Evolutionary conservation across 2,329 filamentous ascomycete species (phyloP).

Genomic region (Anisogramma anomala): DNA sequence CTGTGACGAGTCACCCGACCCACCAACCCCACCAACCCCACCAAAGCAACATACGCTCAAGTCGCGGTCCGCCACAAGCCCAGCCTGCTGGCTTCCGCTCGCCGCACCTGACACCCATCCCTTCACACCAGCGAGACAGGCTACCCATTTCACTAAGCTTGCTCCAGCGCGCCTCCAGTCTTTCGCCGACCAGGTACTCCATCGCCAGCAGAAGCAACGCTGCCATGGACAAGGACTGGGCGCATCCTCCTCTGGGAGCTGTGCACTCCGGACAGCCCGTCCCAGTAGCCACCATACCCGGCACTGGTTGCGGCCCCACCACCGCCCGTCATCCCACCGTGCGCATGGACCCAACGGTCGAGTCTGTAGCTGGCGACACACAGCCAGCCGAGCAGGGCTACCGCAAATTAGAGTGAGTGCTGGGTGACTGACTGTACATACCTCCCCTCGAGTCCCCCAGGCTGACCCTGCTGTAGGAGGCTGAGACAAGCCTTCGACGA

Average conservation of each 20-base stretch:
- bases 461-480: constrained; percentile 13
- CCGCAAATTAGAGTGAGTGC: constrained; percentile 10
- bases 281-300: constrained; percentile 12
- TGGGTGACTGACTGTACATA: neutral
- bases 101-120: constrained; percentile 18
- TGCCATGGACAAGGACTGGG: constrained; percentile 10
- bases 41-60: constrained; percentile 7
- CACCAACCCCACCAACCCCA: constrained; percentile 6
- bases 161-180: constrained; percentile 22
- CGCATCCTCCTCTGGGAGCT: neutral
- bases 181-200: constrained; percentile 21
- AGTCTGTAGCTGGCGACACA: constrained; percentile 1
- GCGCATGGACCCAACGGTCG: constrained; percentile 3
- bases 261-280: constrained; percentile 4
- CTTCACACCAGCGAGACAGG: constrained; percentile 17
- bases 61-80: constrained; percentile 16
- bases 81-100: constrained; percentile 19
- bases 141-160: constrained; percentile 16
- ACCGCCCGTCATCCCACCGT: constrained; percentile 11
- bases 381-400: constrained; percentile 4
- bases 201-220: constrained; percentile 1
- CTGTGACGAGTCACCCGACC: constrained; percentile 15
- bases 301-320: constrained; percentile 11
- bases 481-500: constrained; percentile 41
- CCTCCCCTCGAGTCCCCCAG: neutral